phyloP scores from a whole-genome alignment of 108 stramenopile genomes.

The Nitzschia sp. region DNA sequence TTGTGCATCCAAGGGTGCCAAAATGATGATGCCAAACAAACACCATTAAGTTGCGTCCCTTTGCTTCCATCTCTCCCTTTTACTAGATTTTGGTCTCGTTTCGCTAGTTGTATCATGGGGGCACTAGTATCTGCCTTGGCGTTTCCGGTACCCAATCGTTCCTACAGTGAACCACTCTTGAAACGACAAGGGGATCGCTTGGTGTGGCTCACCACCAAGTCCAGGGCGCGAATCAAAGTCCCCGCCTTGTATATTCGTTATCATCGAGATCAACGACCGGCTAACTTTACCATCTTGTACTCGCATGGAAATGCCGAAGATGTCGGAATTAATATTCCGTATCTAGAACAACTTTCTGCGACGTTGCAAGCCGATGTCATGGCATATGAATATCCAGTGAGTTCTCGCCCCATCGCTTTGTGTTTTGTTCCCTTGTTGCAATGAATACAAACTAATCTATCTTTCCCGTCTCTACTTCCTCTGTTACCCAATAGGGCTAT shows the following conservation, averaged over 20 bases:
- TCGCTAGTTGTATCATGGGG: constrained; percentile 19
- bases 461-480: not conserved
- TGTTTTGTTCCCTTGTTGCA: not conserved
- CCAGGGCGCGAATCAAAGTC: constrained; percentile 30
- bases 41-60: too few relatives aligned
- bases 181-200: constrained; percentile 8
- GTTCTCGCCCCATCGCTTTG: constrained; percentile 67
- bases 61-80: too few relatives aligned
- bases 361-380: constrained; percentile 87
- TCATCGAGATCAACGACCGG: constrained; percentile 48
- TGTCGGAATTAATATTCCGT: constrained; percentile 84
- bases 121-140: constrained; percentile 16
- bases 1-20: too few relatives aligned
- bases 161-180: constrained; percentile 9
- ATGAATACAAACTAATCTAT: too few relatives aligned
- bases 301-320: constrained; percentile 94
- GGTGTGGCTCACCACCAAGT: constrained; percentile 2
- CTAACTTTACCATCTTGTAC: constrained; percentile 80
- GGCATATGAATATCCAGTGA: constrained; percentile 93
- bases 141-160: constrained; percentile 11
- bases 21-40: too few relatives aligned
- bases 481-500: too few relatives aligned
- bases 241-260: constrained; percentile 71
- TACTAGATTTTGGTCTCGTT: not conserved
- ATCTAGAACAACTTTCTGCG: constrained; percentile 77